Evolutionary conservation across 768 basidiomycete species (phyloP).

Genomic region (Cyathus striatus): DNA sequence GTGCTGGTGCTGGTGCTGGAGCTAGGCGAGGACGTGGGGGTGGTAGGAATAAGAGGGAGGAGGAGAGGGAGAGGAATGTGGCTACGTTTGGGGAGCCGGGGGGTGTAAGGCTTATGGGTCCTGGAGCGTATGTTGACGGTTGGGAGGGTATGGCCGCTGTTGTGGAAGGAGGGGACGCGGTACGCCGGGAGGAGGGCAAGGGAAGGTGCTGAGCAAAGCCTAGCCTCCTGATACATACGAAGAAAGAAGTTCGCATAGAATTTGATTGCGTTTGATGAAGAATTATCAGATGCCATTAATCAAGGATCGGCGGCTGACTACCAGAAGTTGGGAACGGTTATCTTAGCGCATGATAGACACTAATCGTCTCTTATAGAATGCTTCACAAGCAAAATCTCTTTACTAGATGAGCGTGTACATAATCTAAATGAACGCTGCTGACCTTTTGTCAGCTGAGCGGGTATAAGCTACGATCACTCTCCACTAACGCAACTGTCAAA

Average conservation of each 20-base stretch:
- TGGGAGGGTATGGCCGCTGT: slow-evolving; percentile 68
- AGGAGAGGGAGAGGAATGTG: slow-evolving; percentile 80
- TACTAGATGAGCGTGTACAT: neutral
- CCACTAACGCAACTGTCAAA: neutral
- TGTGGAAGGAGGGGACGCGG: slow-evolving; percentile 24
- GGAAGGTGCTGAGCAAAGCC: too few species aligned
- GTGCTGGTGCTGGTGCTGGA: slow-evolving; percentile 34
- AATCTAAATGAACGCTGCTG: neutral
- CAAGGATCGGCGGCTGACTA: neutral
- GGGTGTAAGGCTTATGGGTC: slow-evolving; percentile 71
- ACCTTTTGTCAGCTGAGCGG: neutral
- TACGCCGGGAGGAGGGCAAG: slow-evolving; percentile 11
- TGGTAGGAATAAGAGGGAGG: slow-evolving; percentile 71
- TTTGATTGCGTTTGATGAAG: slow-evolving; percentile 18
- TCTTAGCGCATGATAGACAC: neutral
- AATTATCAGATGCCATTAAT: slow-evolving; percentile 1
- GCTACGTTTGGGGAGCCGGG: slow-evolving; percentile 87
- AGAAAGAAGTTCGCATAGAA: slow-evolving; percentile 12
- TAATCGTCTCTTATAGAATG: neutral
- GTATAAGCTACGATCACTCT: neutral
- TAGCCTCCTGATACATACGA: slow-evolving; percentile 20
- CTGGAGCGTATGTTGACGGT: slow-evolving; percentile 73
- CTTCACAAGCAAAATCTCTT: neutral
- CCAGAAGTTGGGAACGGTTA: neutral
- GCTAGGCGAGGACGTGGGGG: slow-evolving; percentile 39